Base-by-base conservation (phyloP, 345 rosid species). In the Aegle marmelos region DNA sequence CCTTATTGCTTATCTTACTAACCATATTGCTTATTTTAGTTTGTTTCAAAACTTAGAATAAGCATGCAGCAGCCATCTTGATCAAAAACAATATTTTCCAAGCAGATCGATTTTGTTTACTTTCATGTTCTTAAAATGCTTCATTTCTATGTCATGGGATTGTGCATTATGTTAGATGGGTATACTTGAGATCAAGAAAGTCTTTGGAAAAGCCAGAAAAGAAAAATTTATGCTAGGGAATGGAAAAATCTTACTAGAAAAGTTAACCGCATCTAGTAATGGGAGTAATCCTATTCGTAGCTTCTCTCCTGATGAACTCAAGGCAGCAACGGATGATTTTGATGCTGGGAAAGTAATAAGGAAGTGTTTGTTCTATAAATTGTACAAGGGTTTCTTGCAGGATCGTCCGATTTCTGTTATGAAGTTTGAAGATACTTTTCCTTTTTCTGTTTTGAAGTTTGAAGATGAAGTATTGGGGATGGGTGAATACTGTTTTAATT, bases 41-140 rank as follows among this genome's bases (percentile, higher is more conserved):
- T 58, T 24, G 25, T 58, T 10, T 2, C 22, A 0, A 27, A 0
- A 45, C 50, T 45, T 45, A 0, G 50, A 3, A 3, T 45, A 45
- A 45, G 50, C 50, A 45, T 13, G 50, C 9, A 6, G 4, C 68
- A 2, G 54, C 67, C 67, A 21, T 50, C 72, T 3, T 48, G 82
- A 58, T 82, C 80, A 25, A 19, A 58, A 50, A 81, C 75, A 64
- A 67, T 56, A 66, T 41, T 83, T 75, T n/a, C 72, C 53, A 4
- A 11, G 17, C 5, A 1, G 50, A 45, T 45, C 5, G 50, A 45
- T 22, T n/a, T 61, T 27, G 11, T 61, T 61, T 6, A 6, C 30
- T 61, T 61, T 28, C 21, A 30, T 14, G 2, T 31, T 64, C 24
- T 14, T 64, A 19, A 30, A 21, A 30, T 17, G 68, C 5, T 27